A percentile compares a stretch with the other conserved stretches of the same genome.
These are phyloP conservation scores for Wickerhamiella nectarea DNA, from an alignment of 805 yeast genomes.

Conservation along the genomic window DNA sequence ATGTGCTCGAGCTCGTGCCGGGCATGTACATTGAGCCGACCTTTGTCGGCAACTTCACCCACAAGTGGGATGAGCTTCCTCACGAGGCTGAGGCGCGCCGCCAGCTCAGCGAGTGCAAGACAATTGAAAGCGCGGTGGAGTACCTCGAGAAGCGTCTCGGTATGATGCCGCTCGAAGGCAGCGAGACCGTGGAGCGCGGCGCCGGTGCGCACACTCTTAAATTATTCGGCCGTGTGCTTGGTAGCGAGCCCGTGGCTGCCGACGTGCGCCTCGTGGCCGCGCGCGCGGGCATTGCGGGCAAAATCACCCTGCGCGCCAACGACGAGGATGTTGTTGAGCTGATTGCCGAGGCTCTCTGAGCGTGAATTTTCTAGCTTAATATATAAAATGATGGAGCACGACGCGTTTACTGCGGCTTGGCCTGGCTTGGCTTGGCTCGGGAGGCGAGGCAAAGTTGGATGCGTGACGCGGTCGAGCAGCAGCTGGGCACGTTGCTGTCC, in stretches of 20 bases:
- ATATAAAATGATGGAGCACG: too few relatives aligned
- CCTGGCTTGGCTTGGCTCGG: too few relatives aligned
- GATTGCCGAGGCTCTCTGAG: slow-evolving; percentile 31
- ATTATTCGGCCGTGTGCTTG: slow-evolving; percentile 61
- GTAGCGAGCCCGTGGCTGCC: slow-evolving; percentile 32
- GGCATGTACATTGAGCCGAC: slow-evolving; percentile 77
- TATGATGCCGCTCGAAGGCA: slow-evolving; percentile 60
- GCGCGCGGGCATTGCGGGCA: slow-evolving; percentile 34
- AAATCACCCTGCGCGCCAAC: slow-evolving; percentile 30
- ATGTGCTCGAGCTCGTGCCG: slow-evolving; percentile 54
- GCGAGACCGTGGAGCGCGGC: slow-evolving; percentile 45
- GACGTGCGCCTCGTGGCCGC: slow-evolving; percentile 32
- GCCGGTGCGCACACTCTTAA: slow-evolving; percentile 56
- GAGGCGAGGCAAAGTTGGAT: too few relatives aligned
- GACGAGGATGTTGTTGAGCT: slow-evolving; percentile 35
- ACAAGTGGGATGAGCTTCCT: slow-evolving; percentile 57
- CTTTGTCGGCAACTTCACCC: slow-evolving; percentile 61
- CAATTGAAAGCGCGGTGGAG: slow-evolving; percentile 42
- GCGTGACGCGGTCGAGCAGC: too few relatives aligned
- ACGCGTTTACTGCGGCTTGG: too few relatives aligned
- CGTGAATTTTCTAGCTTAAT: too few relatives aligned
- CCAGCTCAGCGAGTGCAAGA: slow-evolving; percentile 38
- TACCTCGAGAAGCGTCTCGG: slow-evolving; percentile 41
- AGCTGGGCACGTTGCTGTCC: too few relatives aligned
- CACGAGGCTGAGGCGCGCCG: slow-evolving; percentile 51